These are phyloP conservation scores for Chytriomyces sp. DNA, from an alignment of 192 early-diverging fungal genomes.

Conservation along the genomic window DNA sequence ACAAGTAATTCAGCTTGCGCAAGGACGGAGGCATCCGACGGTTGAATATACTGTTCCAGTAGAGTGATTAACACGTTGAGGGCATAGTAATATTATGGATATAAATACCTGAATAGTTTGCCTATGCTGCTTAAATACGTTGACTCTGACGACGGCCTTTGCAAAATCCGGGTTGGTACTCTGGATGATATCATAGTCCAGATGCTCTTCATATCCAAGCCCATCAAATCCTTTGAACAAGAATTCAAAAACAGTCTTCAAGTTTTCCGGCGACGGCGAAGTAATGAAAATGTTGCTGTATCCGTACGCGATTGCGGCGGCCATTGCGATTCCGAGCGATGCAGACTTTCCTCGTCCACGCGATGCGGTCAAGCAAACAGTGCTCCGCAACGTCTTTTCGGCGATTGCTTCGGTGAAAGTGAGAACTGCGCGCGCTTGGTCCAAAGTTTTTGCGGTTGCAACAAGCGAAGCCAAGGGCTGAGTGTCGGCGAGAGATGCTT, in stretches of 20 bases:
- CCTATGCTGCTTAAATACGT: slow-evolving; percentile 93
- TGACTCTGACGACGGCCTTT: slow-evolving; percentile 94
- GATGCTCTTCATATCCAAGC: slow-evolving; percentile 96
- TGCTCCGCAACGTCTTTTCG: slow-evolving; percentile 90
- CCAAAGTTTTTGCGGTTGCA: slow-evolving; percentile 77
- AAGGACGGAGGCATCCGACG: slow-evolving; percentile 88
- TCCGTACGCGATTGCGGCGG: slow-evolving; percentile 95
- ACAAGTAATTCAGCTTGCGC: slow-evolving; percentile 97
- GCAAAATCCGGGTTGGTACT: slow-evolving; percentile 94
- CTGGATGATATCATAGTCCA: slow-evolving; percentile 99
- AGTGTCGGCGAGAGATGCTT: slow-evolving; percentile 87
- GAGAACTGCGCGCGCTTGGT: slow-evolving; percentile 96
- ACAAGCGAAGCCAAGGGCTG: slow-evolving; percentile 90
- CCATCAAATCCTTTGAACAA: slow-evolving; percentile 98
- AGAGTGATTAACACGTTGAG: not conserved
- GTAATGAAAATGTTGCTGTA: slow-evolving; percentile 99
- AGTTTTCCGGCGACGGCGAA: slow-evolving; percentile 94
- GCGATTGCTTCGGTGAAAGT: slow-evolving; percentile 96
- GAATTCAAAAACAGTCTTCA: slow-evolving; percentile 98
- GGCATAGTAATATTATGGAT: not conserved
- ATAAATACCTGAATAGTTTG: slow-evolving; percentile 84
- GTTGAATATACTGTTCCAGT: slow-evolving; percentile 86
- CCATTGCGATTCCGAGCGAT: slow-evolving; percentile 90
- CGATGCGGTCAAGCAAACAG: slow-evolving; percentile 90
- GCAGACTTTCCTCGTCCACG: slow-evolving; percentile 99